phyloP scores from a whole-genome alignment of 139 green algal genomes.

The Volvox africanus region DNA sequence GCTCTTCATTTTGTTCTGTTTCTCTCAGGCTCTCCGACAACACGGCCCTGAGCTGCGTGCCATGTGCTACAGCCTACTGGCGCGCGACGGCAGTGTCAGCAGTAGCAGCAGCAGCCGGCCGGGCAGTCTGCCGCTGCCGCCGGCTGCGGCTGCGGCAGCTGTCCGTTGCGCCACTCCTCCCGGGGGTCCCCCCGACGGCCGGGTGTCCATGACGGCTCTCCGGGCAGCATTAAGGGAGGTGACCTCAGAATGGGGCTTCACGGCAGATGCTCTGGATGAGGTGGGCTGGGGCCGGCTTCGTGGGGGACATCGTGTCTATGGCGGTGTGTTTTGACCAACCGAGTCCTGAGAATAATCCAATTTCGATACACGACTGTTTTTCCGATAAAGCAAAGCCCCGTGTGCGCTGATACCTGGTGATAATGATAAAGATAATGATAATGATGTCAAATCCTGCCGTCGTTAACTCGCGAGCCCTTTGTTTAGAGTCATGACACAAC shows the following conservation, averaged over 20 bases:
- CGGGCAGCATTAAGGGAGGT: slow-evolving; percentile 31
- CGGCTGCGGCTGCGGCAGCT: neutral
- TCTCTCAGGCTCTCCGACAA: slow-evolving; percentile 19
- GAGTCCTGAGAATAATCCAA: no score
- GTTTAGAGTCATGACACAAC: no score
- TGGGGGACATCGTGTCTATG: no score
- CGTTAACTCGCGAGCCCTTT: no score
- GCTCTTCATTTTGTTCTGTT: neutral
- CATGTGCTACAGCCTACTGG: slow-evolving; percentile 37
- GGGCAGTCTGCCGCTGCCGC: neutral
- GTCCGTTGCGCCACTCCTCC: neutral
- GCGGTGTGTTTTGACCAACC: no score
- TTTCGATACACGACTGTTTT: no score
- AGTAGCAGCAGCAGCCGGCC: neutral
- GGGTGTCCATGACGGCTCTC: slow-evolving; percentile 24
- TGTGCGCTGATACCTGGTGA: no score
- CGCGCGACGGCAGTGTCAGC: neutral
- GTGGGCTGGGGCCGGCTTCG: neutral
- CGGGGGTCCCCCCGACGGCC: neutral
- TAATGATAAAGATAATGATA: no score
- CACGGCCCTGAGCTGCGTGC: slow-evolving; percentile 47
- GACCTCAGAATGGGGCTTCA: slow-evolving; percentile 45
- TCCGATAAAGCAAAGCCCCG: no score
- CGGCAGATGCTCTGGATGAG: slow-evolving; percentile 27
- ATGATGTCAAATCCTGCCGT: no score